Base-by-base conservation (phyloP, 176 grass and related monocot species). In the Triticum monococcum region DNA sequence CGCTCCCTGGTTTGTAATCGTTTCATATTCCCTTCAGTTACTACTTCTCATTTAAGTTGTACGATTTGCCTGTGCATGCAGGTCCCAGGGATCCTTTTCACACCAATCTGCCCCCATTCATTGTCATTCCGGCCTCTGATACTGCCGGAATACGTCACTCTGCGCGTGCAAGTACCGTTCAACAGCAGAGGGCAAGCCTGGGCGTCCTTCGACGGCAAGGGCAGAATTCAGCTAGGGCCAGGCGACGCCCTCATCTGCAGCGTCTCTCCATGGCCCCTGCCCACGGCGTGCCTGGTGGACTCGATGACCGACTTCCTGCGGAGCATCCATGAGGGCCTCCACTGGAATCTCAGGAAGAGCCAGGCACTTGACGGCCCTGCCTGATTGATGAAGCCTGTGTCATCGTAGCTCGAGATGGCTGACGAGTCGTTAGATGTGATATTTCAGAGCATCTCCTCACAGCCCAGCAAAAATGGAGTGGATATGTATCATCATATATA, bases 201-300 rank as follows among this genome's bases (percentile, higher is more conserved):
- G 93, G 93, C 93, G 7, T 95, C 93, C 24, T 95, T 95, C 26
- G 93, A 95, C 17, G 93, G 93, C 83, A 95, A 95, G 88, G 93
- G 90, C 38, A 85, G 93, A 37, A 92, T 89, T 45, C 88, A 92
- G 43, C 85, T 95, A 20, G 82, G 88, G 4, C 81, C 93, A 5
- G 93, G 93, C 2, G 93, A 95, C 3, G 88, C 91, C 7, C 86
- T 95, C 64, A 91, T 95, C 83, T 91, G 90, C 78, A 95, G 91
- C 57, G 85, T 95, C 46, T 84, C 93, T 26, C 83, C 84, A 3
- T 95, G 93, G 91, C 86, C 93, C 3, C 88, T 95, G 28, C 93
- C 93, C 48, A 95, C 93, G 18, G 90, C 93, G 8, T 95, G 93
- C 62, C 81, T 88, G 35, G 86, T 92, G 10, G 93, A 95, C 80